phyloP scores from a whole-genome alignment of 2,329 filamentous ascomycete genomes.

The Kalaharituber pfeilii region DNA sequence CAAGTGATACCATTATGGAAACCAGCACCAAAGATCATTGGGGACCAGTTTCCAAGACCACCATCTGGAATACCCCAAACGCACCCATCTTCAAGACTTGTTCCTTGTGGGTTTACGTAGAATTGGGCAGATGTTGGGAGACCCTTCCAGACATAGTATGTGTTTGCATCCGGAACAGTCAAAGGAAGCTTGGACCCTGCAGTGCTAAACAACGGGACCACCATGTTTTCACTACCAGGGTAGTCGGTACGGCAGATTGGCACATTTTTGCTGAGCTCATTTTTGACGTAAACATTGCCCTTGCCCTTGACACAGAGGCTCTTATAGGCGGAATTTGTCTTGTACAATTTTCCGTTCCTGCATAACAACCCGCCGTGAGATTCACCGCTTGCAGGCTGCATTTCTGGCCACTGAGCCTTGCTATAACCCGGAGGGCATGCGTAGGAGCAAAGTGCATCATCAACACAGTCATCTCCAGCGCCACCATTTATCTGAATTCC shows the following conservation, averaged over 20 bases:
- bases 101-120: slow-evolving; percentile 72
- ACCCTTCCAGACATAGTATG: slow-evolving; percentile 64
- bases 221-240: slow-evolving; percentile 67
- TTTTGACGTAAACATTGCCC: slow-evolving; percentile 54
- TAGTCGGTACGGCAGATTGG: slow-evolving; percentile 91
- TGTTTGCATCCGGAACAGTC: slow-evolving; percentile 54
- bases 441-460: slow-evolving; percentile 70
- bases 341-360: slow-evolving; percentile 56
- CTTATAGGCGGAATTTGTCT: slow-evolving; percentile 50
- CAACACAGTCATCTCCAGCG: slow-evolving; percentile 41
- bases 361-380: slow-evolving; percentile 81
- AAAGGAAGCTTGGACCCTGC: slow-evolving; percentile 45
- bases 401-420: slow-evolving; percentile 73
- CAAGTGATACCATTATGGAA: slow-evolving; percentile 9
- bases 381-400: slow-evolving; percentile 63
- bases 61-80: slow-evolving; percentile 45
- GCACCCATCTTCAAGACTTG: slow-evolving; percentile 50
- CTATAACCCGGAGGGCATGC: slow-evolving; percentile 81
- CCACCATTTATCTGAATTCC: slow-evolving; percentile 57
- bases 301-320: slow-evolving; percentile 60
- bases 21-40: slow-evolving; percentile 32
- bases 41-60: slow-evolving; percentile 66
- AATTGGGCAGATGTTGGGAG: slow-evolving; percentile 76
- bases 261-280: slow-evolving; percentile 49
- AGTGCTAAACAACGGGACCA: slow-evolving; percentile 50